Evolutionary conservation across 306 rosid species (phyloP).

Genomic region (Benincasa hispida): DNA sequence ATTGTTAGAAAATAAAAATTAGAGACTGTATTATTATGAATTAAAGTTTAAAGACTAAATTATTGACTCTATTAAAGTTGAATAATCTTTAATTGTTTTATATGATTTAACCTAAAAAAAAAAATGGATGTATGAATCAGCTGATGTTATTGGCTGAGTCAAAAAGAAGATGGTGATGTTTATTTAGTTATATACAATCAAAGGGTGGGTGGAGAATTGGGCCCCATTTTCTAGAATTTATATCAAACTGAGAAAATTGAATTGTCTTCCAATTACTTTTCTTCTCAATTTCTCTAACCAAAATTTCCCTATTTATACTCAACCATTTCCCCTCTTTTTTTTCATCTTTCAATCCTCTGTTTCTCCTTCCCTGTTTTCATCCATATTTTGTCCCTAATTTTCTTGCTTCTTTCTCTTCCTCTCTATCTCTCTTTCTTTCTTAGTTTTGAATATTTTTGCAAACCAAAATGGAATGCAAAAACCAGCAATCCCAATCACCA

Average conservation of each 20-base stretch:
- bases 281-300: background rate
- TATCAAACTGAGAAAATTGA: background rate
- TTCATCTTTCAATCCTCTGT: background rate
- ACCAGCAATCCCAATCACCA: conserved; percentile 24
- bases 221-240: background rate
- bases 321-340: background rate
- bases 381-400: background rate
- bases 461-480: conserved; percentile 37
- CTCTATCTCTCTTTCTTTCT: background rate
- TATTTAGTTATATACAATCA: background rate
- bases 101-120: too few relatives aligned
- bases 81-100: too few relatives aligned
- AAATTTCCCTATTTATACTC: background rate
- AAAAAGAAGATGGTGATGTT: background rate
- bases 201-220: background rate
- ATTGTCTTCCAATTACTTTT: background rate
- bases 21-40: too few relatives aligned
- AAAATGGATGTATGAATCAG: background rate
- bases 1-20: too few relatives aligned
- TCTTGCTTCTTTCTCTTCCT: background rate
- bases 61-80: too few relatives aligned
- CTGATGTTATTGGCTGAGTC: background rate
- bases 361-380: too few relatives aligned
- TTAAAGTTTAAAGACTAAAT: too few relatives aligned
- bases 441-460: background rate